Evolutionary conservation across 2,329 filamentous ascomycete species (phyloP), one percentile per base, ranked within the genome.

Genomic region (Xylaria sp.): DNA sequence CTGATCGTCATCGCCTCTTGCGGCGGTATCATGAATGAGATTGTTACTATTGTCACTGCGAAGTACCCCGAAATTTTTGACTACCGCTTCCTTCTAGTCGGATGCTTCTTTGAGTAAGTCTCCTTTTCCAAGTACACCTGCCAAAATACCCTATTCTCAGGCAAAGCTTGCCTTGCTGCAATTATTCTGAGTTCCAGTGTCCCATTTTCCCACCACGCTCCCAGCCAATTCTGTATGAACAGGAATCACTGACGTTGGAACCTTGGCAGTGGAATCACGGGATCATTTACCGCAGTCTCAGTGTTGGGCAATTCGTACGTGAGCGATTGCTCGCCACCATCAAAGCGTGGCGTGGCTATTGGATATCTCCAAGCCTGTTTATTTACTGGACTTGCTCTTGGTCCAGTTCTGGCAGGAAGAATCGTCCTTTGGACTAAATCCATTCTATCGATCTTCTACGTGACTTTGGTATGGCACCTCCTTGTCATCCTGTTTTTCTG

Each of bases 281-380:
- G 94, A 6, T 96, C 92, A 0, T 96, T 97, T 72, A 96, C 92
- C 1, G 85, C 91, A 0, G 88, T 88, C 34, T 89, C 88, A 51
- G 78, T 88, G 18, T 77, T 96, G 59, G 87, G 85, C 19, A 88
- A 95, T 72, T 91, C 93, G 0, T 99, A 97, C 73, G 88, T 90
- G 10, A 87, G 91, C 47, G 94, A 99, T 73, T 96, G 91, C 74
- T 93, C 92, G 0, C 79, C 89, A 3, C 90, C 92, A 0, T 88
- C 89, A 35, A 85, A 84, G 69, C 86, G 94, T 18, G 90, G 88
- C 61, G 89, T 96, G 6, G 85, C 87, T 3, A 94, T 97, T 72
- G 92, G 91, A 5, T 93, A 92, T 71, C 88, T 97, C 68, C 91
- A 97, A 68, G 92, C 91, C 9, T 92, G 88, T 66, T 79, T 99